These are phyloP conservation scores for Cymodocea nodosa DNA, from an alignment of 116 monocot genomes.

Conservation along the genomic window DNA sequence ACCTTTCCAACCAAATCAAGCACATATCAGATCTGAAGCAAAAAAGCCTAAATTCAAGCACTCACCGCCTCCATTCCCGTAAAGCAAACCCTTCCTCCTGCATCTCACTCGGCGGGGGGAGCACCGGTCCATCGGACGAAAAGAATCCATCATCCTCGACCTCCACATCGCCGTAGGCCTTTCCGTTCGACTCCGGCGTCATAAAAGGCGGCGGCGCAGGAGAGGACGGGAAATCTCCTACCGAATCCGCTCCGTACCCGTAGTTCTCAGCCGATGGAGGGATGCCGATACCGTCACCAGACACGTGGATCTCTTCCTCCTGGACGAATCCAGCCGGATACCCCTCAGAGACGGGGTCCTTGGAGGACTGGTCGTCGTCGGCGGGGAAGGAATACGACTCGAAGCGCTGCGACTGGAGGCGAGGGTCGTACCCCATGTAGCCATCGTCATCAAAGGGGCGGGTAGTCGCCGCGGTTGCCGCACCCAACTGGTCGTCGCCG, in stretches of 20 bases:
- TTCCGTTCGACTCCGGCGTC: conserved; percentile 41
- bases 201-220: conserved; percentile 14
- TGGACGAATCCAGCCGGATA: not conserved
- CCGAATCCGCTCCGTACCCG: conserved; percentile 11
- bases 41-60: not conserved
- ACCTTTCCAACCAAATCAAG: too few species aligned
- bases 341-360: not conserved
- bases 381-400: too few species aligned
- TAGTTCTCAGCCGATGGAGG: conserved; percentile 14
- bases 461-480: not conserved
- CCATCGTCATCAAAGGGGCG: too few species aligned
- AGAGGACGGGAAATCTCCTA: conserved; percentile 12
- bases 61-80: conserved; percentile 69
- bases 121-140: conserved; percentile 31
- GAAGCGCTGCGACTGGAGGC: too few species aligned
- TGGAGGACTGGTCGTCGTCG: not conserved
- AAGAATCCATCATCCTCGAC: conserved; percentile 20
- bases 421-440: too few species aligned
- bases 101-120: conserved; percentile 44
- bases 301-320: conserved; percentile 10
- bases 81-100: conserved; percentile 57
- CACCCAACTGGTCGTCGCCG: conserved; percentile 13
- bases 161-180: conserved; percentile 10
- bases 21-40: too few species aligned
- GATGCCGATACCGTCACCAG: not conserved